Evolutionary conservation across 768 basidiomycete species (phyloP).

Genomic region (Leccinum obscurum): DNA sequence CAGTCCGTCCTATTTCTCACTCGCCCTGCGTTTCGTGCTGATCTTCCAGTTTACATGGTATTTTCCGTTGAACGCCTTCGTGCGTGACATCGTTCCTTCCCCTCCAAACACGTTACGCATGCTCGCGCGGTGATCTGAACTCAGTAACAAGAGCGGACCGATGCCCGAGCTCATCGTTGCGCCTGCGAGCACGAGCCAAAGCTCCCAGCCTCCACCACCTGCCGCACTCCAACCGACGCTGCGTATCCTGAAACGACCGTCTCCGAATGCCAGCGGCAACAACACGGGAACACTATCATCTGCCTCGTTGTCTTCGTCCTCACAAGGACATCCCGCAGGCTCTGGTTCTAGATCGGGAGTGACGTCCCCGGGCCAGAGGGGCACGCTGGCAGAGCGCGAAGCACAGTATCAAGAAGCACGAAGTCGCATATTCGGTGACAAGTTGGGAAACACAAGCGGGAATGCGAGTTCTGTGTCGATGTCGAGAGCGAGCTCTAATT

Average conservation of each 20-base stretch:
- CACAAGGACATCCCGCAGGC: conserved; percentile 11
- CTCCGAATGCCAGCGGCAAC: conserved; percentile 19
- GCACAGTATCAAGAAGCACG: conserved; percentile 73
- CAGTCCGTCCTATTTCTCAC: conserved; percentile 31
- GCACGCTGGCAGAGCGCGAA: conserved; percentile 61
- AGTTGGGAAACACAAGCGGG: not conserved
- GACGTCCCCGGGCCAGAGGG: conserved; percentile 23
- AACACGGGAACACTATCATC: not conserved
- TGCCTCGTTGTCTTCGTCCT: conserved; percentile 17
- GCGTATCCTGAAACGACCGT: conserved; percentile 73
- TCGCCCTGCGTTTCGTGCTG: conserved; percentile 9
- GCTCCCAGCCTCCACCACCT: conserved; percentile 49
- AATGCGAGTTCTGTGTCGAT: not conserved
- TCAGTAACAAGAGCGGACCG: conserved; percentile 58
- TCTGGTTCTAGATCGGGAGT: conserved; percentile 4
- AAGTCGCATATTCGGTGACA: conserved; percentile 65
- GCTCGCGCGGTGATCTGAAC: not conserved
- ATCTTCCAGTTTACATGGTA: conserved; percentile 11
- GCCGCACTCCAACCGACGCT: conserved; percentile 61
- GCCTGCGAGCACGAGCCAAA: conserved; percentile 37
- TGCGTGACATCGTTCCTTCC: not conserved
- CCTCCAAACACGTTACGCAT: not conserved
- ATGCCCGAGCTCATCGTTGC: conserved; percentile 66
- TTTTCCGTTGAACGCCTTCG: not conserved
- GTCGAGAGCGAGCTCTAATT: not conserved